Conservation (phyloP, 176 grass and related monocot genomes). For the Elaeis guineensis region DNA sequence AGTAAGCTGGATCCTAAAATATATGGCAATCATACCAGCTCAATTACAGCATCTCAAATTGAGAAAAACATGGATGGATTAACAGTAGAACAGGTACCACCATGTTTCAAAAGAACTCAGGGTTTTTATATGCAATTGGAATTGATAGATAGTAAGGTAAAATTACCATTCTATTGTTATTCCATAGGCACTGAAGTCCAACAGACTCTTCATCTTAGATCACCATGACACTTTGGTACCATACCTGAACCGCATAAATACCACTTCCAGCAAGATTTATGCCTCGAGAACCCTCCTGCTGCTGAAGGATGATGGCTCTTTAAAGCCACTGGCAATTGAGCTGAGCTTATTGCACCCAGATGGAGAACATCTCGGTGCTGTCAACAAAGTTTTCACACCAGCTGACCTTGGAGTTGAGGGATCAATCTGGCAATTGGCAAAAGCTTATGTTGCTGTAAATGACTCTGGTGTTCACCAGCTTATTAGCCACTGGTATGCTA, state of each 20-base stretch:
- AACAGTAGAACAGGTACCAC: too few species aligned
- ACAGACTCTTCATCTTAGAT: too few species aligned
- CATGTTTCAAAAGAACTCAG: too few species aligned
- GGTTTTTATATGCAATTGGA: too few species aligned
- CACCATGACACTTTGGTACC: too few species aligned
- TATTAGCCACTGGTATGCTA: background rate
- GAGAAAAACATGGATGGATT: too few species aligned
- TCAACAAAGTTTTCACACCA: background rate
- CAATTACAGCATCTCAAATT: background rate
- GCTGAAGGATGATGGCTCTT: background rate
- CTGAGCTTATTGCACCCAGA: background rate
- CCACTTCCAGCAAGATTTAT: background rate
- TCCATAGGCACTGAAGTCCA: too few species aligned
- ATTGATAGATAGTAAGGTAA: too few species aligned
- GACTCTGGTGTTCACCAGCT: background rate
- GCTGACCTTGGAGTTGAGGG: background rate
- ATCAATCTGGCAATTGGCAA: background rate
- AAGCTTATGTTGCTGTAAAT: background rate
- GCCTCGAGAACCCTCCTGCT: background rate
- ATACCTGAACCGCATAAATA: too few species aligned
- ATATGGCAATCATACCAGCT: too few species aligned
- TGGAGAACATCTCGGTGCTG: background rate
- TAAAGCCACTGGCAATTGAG: background rate
- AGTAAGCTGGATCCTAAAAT: too few species aligned
- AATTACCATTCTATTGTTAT: too few species aligned